These are phyloP conservation scores for Lachancea meyersii DNA, from an alignment of 805 yeast genomes.

Conservation along the genomic window DNA sequence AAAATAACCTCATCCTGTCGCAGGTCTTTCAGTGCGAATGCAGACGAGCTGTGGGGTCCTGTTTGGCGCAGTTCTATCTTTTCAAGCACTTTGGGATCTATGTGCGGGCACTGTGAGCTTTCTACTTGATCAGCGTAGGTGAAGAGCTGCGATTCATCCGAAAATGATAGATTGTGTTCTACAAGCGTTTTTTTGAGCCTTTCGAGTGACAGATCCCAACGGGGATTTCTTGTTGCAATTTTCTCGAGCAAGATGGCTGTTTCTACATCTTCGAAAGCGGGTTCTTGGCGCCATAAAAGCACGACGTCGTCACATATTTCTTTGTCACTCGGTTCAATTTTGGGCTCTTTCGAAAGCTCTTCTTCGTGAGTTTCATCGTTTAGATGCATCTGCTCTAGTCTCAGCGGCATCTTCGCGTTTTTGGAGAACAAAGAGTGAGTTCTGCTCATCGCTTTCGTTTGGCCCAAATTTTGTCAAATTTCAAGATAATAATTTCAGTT, in stretches of 20 bases:
- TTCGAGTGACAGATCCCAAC: constrained; percentile 59
- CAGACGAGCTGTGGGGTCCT: constrained; percentile 18
- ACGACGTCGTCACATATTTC: constrained; percentile 58
- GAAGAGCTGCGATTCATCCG: constrained; percentile 26
- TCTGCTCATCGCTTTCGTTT: too few species aligned
- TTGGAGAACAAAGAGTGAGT: too few species aligned
- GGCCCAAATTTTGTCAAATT: too few species aligned
- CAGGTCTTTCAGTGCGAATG: constrained; percentile 46
- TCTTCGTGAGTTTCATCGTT: constrained; percentile 15
- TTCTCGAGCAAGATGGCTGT: constrained; percentile 45
- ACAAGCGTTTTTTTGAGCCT: constrained; percentile 50
- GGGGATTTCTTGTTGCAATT: constrained; percentile 46
- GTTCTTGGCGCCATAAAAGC: constrained; percentile 61
- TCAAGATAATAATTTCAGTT: too few species aligned
- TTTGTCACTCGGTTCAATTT: constrained; percentile 47
- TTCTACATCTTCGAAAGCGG: constrained; percentile 53
- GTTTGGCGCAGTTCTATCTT: constrained; percentile 3
- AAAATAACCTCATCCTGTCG: constrained; percentile 49
- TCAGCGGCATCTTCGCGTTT: constrained; percentile 17
- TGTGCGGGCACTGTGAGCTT: neutral
- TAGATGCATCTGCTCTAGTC: constrained; percentile 23
- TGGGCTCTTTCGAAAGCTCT: constrained; percentile 7
- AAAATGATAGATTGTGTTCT: constrained; percentile 47
- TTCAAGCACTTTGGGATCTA: neutral
- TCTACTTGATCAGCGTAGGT: constrained; percentile 7